Evolutionary conservation across 495 filamentous ascomycete genomes (phyloP), one percentile per base, ranked within the genome.

Genomic region (Podospora pseudocomata): DNA sequence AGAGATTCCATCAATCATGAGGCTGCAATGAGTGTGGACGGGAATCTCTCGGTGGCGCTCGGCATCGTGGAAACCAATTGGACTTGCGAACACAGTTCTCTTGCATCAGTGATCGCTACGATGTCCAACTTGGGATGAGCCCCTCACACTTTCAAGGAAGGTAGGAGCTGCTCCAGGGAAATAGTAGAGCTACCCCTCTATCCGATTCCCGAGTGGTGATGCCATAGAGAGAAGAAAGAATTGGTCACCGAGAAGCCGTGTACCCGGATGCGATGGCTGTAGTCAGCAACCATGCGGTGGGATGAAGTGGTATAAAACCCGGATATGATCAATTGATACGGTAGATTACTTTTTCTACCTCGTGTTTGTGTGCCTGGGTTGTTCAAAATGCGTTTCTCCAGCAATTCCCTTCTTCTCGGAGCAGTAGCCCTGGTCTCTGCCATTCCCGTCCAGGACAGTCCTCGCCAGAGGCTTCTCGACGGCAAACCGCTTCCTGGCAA

Each of bases 361-460:
- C 49, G 30, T 4, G 3, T 26, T 3, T 49, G 4, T 19, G 11
- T 63, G 15, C 16, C 6, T 32, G 9, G 4, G 59, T 28, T 32
- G 18, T 19, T 18, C 66, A 71, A 64, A 28, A 83, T 84, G 82
- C 77, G 76, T 63, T 58, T 77, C 69, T 68, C 56, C 5, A 71
- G 61, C 56, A 28, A 63, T 9, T 15, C 69, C 56, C 27, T 79
- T 39, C 66, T 79, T 56, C 68, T 81, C 60, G 74, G 71, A 3
- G 75, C 76, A 1, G 75, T 76, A 1, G 68, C 74, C 39, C 68
- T 80, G 60, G 75, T 70, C 4, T 64, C 75, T 23, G 80, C 80
- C 26, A 71, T 83, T 53, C 82, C 82, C 16, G 74, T 84, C 60
- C 77, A 83, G 66, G 83, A 85, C 71, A 85, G 81, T 69, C 83